phyloP scores from a whole-genome alignment of 768 basidiomycete genomes.

The Suillus tomentosus region DNA sequence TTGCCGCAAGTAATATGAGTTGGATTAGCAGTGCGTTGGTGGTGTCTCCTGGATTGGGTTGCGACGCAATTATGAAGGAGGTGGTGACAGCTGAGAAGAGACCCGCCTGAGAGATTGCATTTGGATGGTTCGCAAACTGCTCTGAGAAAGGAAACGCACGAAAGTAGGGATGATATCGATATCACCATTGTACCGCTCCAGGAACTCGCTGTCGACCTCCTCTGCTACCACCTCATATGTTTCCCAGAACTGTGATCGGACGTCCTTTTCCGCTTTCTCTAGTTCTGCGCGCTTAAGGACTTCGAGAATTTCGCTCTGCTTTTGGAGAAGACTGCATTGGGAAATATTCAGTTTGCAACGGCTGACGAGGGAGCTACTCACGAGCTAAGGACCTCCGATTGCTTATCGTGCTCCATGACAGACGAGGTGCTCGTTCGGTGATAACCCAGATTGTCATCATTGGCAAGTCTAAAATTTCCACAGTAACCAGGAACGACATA shows the following conservation, averaged over 20 bases:
- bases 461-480: neutral
- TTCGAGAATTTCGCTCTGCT: constrained; percentile 2
- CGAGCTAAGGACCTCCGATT: constrained; percentile 1
- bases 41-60: constrained; percentile 14
- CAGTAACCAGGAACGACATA: constrained; percentile 1
- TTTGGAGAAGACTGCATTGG: constrained; percentile 1
- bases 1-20: constrained; percentile 14
- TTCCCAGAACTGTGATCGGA: constrained; percentile 14
- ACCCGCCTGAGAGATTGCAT: constrained; percentile 16
- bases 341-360: neutral
- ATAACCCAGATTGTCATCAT: neutral
- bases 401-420: constrained; percentile 5
- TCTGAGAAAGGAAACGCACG: constrained; percentile 3
- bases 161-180: constrained; percentile 17
- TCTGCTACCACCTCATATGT: constrained; percentile 8
- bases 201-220: constrained; percentile 11
- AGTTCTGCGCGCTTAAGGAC: constrained; percentile 3
- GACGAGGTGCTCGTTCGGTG: neutral
- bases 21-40: constrained; percentile 18
- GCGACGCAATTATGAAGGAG: constrained; percentile 18
- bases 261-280: constrained; percentile 9
- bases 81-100: constrained; percentile 22
- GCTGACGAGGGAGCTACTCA: neutral
- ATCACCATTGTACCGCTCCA: constrained; percentile 17
- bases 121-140: neutral